Conservation (phyloP, 495 filamentous ascomycete species). For the Parathielavia hyrcaniae region DNA sequence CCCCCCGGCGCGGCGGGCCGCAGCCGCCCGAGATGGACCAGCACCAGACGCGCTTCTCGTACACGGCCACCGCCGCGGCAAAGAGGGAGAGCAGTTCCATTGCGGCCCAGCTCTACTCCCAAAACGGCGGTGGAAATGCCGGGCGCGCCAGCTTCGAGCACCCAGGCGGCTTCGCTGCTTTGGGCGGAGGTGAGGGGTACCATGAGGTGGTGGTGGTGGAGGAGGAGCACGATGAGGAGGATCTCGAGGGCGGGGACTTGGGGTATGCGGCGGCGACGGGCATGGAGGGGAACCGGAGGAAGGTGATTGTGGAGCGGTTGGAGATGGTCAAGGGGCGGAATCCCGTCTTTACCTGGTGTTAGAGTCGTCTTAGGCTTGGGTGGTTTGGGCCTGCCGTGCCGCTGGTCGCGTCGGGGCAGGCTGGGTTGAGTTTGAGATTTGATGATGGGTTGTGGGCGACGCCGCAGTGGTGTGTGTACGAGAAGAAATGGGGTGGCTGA, state of each 20-base stretch:
- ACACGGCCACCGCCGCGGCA: constrained; percentile 34
- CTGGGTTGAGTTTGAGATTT: too few relatives aligned
- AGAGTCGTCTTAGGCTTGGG: neutral
- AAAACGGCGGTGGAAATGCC: constrained; percentile 16
- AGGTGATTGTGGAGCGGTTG: constrained; percentile 92
- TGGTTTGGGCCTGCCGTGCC: too few relatives aligned
- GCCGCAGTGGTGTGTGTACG: too few relatives aligned
- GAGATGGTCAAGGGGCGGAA: constrained; percentile 93
- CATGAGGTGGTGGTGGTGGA: constrained; percentile 45
- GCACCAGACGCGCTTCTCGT: constrained; percentile 39
- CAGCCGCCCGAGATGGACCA: constrained; percentile 16
- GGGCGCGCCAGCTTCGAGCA: constrained; percentile 6
- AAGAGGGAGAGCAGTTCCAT: constrained; percentile 38
- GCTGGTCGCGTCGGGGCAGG: too few relatives aligned
- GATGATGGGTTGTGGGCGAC: too few relatives aligned
- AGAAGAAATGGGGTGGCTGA: too few relatives aligned
- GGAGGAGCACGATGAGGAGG: constrained; percentile 58
- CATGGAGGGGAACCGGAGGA: constrained; percentile 82
- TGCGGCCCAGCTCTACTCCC: constrained; percentile 39
- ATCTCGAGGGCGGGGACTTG: constrained; percentile 76
- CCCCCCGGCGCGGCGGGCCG: constrained; percentile 29
- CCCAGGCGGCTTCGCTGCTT: constrained; percentile 15
- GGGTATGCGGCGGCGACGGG: constrained; percentile 89
- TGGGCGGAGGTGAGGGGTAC: neutral
- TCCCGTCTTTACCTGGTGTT: constrained; percentile 98